These are phyloP conservation scores for Lentinula sp. DNA, from an alignment of 768 basidiomycete genomes.

Conservation along the genomic window DNA sequence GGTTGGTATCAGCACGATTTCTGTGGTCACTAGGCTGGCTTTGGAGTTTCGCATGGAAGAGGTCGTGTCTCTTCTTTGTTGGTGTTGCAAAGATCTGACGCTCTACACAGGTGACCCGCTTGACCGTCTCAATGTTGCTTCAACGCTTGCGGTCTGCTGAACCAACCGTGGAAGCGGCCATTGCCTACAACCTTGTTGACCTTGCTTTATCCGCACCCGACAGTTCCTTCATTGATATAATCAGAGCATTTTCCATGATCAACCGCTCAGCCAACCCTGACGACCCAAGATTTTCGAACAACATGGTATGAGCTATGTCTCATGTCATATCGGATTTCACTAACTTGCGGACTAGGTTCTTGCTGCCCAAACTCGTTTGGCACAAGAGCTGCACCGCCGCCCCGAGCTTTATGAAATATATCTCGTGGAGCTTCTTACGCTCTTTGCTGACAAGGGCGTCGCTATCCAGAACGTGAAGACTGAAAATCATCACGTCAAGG, in stretches of 20 bases:
- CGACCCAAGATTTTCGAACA: constrained; percentile 83
- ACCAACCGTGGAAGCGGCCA: constrained; percentile 84
- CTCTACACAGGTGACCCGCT: constrained; percentile 60
- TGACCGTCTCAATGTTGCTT: constrained; percentile 89
- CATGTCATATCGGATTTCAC: constrained; percentile 43
- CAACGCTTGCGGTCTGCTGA: constrained; percentile 84
- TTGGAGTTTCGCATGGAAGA: constrained; percentile 85
- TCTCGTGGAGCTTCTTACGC: constrained; percentile 74
- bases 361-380: constrained; percentile 86
- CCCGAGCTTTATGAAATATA: constrained; percentile 78
- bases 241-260: constrained; percentile 77
- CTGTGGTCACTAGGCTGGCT: constrained; percentile 82
- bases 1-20: constrained; percentile 86
- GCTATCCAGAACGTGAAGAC: constrained; percentile 80
- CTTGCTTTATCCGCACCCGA: constrained; percentile 77
- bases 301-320: constrained; percentile 54
- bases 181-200: constrained; percentile 88
- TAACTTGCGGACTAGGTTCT: constrained; percentile 48
- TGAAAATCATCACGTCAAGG: constrained; percentile 62
- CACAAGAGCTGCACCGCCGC: constrained; percentile 67
- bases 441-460: constrained; percentile 89
- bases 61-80: constrained; percentile 28
- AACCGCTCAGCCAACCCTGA: constrained; percentile 85
- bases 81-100: not conserved
- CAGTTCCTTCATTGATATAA: constrained; percentile 76